Evolutionary conservation across 306 rosid genomes (phyloP), one percentile per base, ranked within the genome.

Genomic region (Prunus kanzakura): DNA sequence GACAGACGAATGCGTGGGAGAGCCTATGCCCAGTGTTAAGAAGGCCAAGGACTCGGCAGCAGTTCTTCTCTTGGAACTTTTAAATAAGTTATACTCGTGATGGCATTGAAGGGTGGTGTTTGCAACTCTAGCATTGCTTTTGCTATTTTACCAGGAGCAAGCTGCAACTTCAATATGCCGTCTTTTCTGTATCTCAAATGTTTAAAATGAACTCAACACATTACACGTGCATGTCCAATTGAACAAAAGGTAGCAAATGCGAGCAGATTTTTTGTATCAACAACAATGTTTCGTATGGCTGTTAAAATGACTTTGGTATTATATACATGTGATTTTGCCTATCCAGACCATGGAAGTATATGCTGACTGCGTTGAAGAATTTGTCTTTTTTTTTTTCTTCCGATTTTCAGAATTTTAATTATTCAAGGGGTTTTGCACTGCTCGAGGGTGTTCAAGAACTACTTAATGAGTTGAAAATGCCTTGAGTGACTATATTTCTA

Each of bases 21-120:
- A 95, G 86, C 97, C 97, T 67, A 95, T 95, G 99, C 97, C 99
- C 11, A 95, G 99, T 49, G 99, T 95, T 79, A 95, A 95, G 84
- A 95, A 92, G 83, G 97, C 97, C 82, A 95, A 89, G 86, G 99
- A 95, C 84, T 92, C 98, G 2, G 97, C 99, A 22, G 99, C 98
- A 25, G 91, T 88, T 87, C 97, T 95, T 85, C 96, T 95, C 79
- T 83, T 95, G 74, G 98, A 91, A 74, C 89, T 95, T 9, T 74
- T 95, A 23, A 89, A 92, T 75, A 92, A 85, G 69, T 71, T 92
- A 25, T 91, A 94, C 87, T 78, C 96, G 2, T 91, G 82, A 90
- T 72, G 58, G 74, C 64, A 79, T 61, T 61, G 52, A 73, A 52
- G 71, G 41, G 18, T 64, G 55, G 16, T 41, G 50, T 73, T 72